These are phyloP conservation scores for Cardamine occulta DNA, from an alignment of 345 rosid genomes.

Conservation along the genomic window DNA sequence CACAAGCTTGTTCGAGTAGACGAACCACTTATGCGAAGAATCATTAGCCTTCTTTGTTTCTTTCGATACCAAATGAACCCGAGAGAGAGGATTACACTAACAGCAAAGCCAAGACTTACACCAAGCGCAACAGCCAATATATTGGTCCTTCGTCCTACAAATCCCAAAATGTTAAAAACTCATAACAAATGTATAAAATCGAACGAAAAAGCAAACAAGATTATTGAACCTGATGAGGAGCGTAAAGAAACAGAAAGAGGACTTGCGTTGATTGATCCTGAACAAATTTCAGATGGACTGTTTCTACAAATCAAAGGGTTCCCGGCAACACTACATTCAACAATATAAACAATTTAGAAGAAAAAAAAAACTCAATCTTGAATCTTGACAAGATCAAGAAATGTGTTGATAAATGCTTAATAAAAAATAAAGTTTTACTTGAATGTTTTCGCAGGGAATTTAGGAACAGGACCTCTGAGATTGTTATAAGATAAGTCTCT, in stretches of 20 bases:
- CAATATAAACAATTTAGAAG: slow-evolving; percentile 15
- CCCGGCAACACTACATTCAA: slow-evolving; percentile 71
- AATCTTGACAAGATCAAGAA: slow-evolving; percentile 16
- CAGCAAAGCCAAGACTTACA: slow-evolving; percentile 59
- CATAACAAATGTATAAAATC: not conserved
- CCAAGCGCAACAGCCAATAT: slow-evolving; percentile 75
- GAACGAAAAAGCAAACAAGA: not conserved
- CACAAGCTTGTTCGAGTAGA: not conserved
- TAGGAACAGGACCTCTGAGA: slow-evolving; percentile 86
- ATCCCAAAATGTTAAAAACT: slow-evolving; percentile 32
- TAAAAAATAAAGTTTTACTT: slow-evolving; percentile 52
- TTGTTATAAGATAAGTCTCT: slow-evolving; percentile 96
- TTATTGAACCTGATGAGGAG: slow-evolving; percentile 50
- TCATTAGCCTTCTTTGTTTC: slow-evolving; percentile 50
- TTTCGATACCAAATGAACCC: slow-evolving; percentile 61
- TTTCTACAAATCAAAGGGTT: slow-evolving; percentile 81
- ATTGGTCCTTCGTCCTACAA: slow-evolving; percentile 60
- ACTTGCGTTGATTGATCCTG: slow-evolving; percentile 57
- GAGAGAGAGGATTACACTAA: slow-evolving; percentile 52
- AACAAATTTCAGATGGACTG: slow-evolving; percentile 58
- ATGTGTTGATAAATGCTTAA: not conserved
- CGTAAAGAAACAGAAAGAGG: slow-evolving; percentile 58
- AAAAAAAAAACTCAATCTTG: not conserved
- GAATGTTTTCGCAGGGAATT: slow-evolving; percentile 76
- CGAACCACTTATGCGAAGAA: slow-evolving; percentile 63